Percentiles rank a stretch among this genome's conserved stretches.
phyloP scores from a whole-genome alignment of 805 yeast species.

The Ascoidea rubescens region DNA sequence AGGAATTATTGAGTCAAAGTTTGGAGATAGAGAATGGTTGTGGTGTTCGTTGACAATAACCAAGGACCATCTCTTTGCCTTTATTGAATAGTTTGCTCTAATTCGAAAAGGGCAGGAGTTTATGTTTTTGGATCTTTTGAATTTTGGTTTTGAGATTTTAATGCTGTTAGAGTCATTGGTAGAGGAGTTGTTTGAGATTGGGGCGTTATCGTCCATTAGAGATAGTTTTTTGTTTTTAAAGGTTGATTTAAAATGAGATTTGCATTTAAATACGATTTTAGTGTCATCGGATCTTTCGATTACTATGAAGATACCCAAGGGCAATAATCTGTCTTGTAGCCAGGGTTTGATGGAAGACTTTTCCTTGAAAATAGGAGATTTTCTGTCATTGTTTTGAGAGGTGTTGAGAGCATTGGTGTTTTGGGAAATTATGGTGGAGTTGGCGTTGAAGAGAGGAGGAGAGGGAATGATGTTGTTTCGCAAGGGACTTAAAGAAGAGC shows the following conservation, averaged over 20 bases:
- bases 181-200: conserved; percentile 3
- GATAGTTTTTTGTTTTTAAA: conserved; percentile 9
- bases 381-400: neutral
- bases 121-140: conserved; percentile 1
- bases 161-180: neutral
- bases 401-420: neutral
- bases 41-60: conserved; percentile 48
- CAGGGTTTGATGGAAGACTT: conserved; percentile 8
- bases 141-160: conserved; percentile 8
- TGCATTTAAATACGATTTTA: conserved; percentile 21
- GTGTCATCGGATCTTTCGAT: conserved; percentile 20
- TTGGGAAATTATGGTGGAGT: too few relatives aligned
- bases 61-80: conserved; percentile 41
- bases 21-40: conserved; percentile 27
- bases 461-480: too few relatives aligned
- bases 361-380: conserved; percentile 6
- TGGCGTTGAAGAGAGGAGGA: neutral
- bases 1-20: neutral
- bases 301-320: conserved; percentile 13
- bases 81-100: conserved; percentile 43
- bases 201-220: conserved; percentile 14
- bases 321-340: conserved; percentile 8
- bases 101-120: conserved; percentile 45
- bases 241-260: conserved; percentile 8
- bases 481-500: too few relatives aligned